Base-by-base conservation (phyloP, 805 yeast species). In the Pichia sporocuriosa region DNA sequence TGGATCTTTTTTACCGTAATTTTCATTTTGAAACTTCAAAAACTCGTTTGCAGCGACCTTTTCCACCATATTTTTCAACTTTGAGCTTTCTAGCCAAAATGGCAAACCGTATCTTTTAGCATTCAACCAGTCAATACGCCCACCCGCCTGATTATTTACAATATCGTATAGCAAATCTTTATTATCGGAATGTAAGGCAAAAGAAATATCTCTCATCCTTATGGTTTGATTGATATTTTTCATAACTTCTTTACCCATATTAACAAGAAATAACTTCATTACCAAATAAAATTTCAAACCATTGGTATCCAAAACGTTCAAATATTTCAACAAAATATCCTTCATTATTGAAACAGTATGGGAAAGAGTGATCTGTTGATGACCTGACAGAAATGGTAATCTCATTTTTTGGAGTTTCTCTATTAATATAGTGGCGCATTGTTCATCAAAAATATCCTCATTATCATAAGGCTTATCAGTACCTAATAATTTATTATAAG, bases 181-280 rank as follows among this genome's bases (percentile, higher is more conserved):
- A 45, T 84, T 79, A 34, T 78, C 83, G 42, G 93, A 81, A 59
- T 87, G 94, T 20, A 84, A 63, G 0, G 96, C 97, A 89, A 95
- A 90, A 38, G 74, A 72, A 40, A 83, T 72, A 61, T 90, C 97
- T 54, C 97, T 70, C 78, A 83, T 81, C 1, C 80, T 70, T 46
- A 89, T 64, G 6, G 69, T 59, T 17, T 63, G 56, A 12, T 38
- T 30, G 6, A 40, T 25, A 30, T 37, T 24, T 6, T 17, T 37
- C 11, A 16, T 35, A n/a, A 37, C 7, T 19, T 46, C 63, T 28
- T 67, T 60, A 8, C 70, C 57, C 29, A 59, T 28, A 40, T 64
- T 64, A 35, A 62, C 60, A 48, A 76, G 77, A 52, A 75, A 84
- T 33, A 89, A 63, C 49, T 77, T 81, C 51, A 77, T 74, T 4